phyloP scores from a whole-genome alignment of 768 basidiomycete genomes.

The Pulveroboletus frians region DNA sequence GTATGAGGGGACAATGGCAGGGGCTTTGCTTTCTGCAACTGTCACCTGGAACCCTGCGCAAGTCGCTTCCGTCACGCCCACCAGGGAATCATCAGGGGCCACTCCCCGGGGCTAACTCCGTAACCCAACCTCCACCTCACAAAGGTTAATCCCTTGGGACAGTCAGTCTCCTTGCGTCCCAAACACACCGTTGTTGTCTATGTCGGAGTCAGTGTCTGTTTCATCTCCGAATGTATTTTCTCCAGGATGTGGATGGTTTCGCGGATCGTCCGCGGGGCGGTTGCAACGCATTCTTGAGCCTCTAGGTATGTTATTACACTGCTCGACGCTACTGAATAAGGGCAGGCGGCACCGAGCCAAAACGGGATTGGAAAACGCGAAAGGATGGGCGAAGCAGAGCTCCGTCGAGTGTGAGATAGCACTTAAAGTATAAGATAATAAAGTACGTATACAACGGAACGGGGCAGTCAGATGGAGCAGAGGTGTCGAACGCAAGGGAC shows the following conservation, averaged over 20 bases:
- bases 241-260: constrained; percentile 18
- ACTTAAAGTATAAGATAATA: constrained; percentile 32
- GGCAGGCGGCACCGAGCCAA: constrained; percentile 3
- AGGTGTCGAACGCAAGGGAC: constrained; percentile 1
- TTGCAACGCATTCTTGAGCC: not conserved
- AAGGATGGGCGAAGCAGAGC: constrained; percentile 3
- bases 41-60: not conserved
- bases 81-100: too few species aligned
- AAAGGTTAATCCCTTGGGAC: not conserved
- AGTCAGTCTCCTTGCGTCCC: not conserved
- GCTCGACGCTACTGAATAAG: constrained; percentile 6
- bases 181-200: not conserved
- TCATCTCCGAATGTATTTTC: constrained; percentile 25
- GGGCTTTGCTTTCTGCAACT: not conserved
- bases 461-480: constrained; percentile 17
- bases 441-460: constrained; percentile 23
- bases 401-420: constrained; percentile 21
- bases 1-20: too few species aligned
- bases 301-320: constrained; percentile 10
- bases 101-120: too few species aligned
- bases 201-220: constrained; percentile 23
- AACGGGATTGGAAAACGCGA: not conserved
- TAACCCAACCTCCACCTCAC: not conserved
- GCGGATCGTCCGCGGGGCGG: constrained; percentile 26
- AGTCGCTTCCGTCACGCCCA: not conserved